These are phyloP conservation scores for Apostasia shenzhenica DNA, from an alignment of 106 monocot species.

Conservation along the genomic window DNA sequence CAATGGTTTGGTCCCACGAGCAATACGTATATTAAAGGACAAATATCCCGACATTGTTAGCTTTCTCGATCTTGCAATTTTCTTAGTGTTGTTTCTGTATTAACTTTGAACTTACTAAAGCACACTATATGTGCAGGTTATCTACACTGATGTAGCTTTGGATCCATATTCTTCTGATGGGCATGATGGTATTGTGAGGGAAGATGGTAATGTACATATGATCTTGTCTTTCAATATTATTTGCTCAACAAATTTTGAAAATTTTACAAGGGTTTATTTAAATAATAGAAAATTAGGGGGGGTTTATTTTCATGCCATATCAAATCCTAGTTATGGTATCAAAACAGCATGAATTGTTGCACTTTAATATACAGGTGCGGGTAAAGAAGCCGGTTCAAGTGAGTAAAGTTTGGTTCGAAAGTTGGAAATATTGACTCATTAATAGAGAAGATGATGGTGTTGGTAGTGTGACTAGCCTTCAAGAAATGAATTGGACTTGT, in stretches of 20 bases:
- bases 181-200: constrained; percentile 98
- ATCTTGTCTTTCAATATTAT: not conserved
- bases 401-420: too few relatives aligned
- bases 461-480: too few relatives aligned
- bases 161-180: constrained; percentile 99
- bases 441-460: too few relatives aligned
- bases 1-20: constrained; percentile 87
- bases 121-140: constrained; percentile 39
- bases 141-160: constrained; percentile 98
- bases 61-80: not conserved
- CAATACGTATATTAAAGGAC: constrained; percentile 90
- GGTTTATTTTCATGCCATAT: too few relatives aligned
- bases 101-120: not conserved
- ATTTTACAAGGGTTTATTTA: not conserved
- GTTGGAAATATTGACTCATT: too few relatives aligned
- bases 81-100: not conserved
- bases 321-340: too few relatives aligned
- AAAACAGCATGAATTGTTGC: too few relatives aligned
- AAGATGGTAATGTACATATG: constrained; percentile 72
- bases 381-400: too few relatives aligned
- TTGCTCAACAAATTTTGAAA: not conserved
- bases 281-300: too few relatives aligned
- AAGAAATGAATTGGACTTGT: too few relatives aligned
- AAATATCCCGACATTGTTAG: constrained; percentile 92
- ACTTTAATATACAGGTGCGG: too few relatives aligned